Evolutionary conservation across 495 filamentous ascomycete genomes (phyloP), one percentile per base, ranked within the genome.

Genomic region (Glonium stellatum): DNA sequence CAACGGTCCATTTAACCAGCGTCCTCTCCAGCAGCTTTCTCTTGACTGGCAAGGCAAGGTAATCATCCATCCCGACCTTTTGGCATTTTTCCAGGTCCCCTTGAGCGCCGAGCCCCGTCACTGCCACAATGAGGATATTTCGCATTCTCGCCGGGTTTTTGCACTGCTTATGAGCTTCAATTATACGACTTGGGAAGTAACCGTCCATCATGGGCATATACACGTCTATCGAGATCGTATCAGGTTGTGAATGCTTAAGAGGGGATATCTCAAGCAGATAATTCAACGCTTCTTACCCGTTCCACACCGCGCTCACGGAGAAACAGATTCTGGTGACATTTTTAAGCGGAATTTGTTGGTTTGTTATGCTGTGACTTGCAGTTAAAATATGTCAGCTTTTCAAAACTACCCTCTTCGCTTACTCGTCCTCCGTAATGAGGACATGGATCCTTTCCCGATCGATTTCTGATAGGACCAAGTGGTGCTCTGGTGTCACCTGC

Each of bases 181-280:
- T 81, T 34, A 82, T 77, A n/a, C 84, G 83, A 0, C 88, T 90
- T 35, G 87, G 86, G 34, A 79, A 76, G 64, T 92, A 92, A 0
- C 89, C 89, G 62, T 91, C 61, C 34, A 50, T 63, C 22, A 66
- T 49, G 34, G 65, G 58, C 65, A 67, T 65, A 57, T 67, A 35
- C 0, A 91, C 83, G 65, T 95, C 88, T 89, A 95, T 93, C 8
- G 92, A 77, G 49, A 92, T 88, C n/a, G 92, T 85, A 62, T 92
- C 82, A 1, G 87, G 83, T 54, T 75, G 79, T 9, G 74, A 71
- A 39, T 79, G 69, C 39, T 69, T 55, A 1, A 60, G 36, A 1
- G 69, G 69, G 51, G 61, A 67, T 34, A 54, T 57, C 60, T 74
- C 63, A 57, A 75, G 66, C 3, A 87, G 65, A 61, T 89, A 88